Conservation (phyloP, 2,329 filamentous ascomycete genomes). For the Stenocarpella maydis region DNA sequence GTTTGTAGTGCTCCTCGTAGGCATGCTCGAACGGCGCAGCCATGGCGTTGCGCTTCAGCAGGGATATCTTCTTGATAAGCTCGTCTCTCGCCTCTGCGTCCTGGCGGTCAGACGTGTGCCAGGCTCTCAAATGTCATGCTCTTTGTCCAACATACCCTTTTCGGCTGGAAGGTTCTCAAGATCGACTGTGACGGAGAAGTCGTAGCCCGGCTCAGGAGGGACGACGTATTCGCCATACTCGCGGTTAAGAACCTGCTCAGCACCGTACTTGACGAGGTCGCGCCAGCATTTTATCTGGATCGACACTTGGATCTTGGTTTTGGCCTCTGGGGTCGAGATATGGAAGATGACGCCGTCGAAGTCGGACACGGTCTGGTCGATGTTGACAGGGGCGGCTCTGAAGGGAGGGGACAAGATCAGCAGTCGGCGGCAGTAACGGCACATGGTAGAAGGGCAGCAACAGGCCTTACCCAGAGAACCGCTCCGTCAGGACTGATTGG, state of each 20-base stretch:
- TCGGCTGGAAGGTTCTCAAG: slow-evolving; percentile 85
- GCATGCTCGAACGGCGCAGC: slow-evolving; percentile 97
- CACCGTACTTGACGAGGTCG: slow-evolving; percentile 92
- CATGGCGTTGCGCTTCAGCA: slow-evolving; percentile 98
- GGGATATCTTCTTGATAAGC: slow-evolving; percentile 83
- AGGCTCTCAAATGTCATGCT: background rate
- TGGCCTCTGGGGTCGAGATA: slow-evolving; percentile 93
- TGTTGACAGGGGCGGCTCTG: slow-evolving; percentile 84
- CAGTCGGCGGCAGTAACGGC: slow-evolving; percentile 10
- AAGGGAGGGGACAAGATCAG: slow-evolving; percentile 39
- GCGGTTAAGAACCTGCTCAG: slow-evolving; percentile 87
- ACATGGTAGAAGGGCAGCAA: background rate
- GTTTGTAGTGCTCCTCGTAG: slow-evolving; percentile 87
- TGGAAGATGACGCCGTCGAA: slow-evolving; percentile 99
- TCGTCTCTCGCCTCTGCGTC: slow-evolving; percentile 80
- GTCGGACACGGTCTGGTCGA: slow-evolving; percentile 98
- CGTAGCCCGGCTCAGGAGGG: slow-evolving; percentile 86
- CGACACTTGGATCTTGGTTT: slow-evolving; percentile 93
- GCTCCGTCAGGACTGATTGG: slow-evolving; percentile 92
- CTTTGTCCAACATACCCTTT: slow-evolving; percentile 63
- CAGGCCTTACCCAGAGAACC: slow-evolving; percentile 81
- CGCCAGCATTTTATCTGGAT: slow-evolving; percentile 94
- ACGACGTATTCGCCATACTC: slow-evolving; percentile 96
- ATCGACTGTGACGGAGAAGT: slow-evolving; percentile 94
- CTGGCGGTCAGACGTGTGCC: slow-evolving; percentile 4